These are phyloP conservation scores for Pharus latifolius DNA, from an alignment of 176 grass and related monocot genomes.

Conservation along the genomic window DNA sequence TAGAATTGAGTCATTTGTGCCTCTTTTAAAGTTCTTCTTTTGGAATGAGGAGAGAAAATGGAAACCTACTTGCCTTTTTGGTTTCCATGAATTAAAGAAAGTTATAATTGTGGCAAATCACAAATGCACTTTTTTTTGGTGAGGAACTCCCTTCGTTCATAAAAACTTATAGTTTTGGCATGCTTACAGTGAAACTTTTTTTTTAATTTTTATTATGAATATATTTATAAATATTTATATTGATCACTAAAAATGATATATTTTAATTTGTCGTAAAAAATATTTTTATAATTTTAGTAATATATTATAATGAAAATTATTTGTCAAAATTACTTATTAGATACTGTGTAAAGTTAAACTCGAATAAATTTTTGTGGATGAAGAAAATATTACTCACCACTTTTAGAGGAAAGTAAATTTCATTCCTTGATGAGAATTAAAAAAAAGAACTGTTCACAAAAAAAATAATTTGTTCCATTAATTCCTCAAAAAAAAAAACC, in stretches of 20 bases:
- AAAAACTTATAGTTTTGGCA: too few species aligned
- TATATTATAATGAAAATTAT: too few species aligned
- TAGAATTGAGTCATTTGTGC: not conserved
- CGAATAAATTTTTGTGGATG: too few species aligned
- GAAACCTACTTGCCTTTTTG: not conserved
- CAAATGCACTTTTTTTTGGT: not conserved
- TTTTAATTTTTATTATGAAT: too few species aligned
- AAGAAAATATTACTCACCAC: not conserved
- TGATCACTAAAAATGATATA: too few species aligned
- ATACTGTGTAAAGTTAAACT: too few species aligned
- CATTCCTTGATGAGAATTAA: not conserved
- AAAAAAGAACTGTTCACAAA: not conserved
- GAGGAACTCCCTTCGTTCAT: too few species aligned
- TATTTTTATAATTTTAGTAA: too few species aligned
- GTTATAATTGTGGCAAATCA: not conserved
- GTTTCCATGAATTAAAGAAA: not conserved
- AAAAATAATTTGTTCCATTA: not conserved
- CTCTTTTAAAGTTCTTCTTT: not conserved
- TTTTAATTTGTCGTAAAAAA: too few species aligned
- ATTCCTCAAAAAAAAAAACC: constrained; percentile 9
- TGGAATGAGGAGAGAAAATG: not conserved
- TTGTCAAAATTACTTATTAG: too few species aligned
- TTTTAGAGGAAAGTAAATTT: not conserved
- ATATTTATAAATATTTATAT: too few species aligned
- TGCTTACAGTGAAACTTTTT: too few species aligned